phyloP scores from a whole-genome alignment of 495 filamentous ascomycete species.

The Neurospora tetraspora region DNA sequence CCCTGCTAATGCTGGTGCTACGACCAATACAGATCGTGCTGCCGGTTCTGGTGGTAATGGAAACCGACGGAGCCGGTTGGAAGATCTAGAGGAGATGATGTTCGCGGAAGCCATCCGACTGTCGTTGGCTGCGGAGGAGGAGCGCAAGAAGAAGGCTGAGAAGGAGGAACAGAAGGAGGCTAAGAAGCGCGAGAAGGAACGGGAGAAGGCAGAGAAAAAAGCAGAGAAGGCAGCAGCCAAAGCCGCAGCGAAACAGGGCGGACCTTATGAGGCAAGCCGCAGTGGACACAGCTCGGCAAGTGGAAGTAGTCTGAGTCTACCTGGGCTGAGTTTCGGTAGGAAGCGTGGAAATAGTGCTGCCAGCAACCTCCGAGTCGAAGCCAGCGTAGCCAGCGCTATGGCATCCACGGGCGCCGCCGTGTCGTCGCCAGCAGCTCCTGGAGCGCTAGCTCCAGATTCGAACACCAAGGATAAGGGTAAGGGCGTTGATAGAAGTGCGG shows the following conservation, averaged over 20 bases:
- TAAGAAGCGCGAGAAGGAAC: conserved; percentile 70
- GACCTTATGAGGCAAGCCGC: conserved; percentile 31
- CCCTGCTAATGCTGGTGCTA: background rate
- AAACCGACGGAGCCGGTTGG: conserved; percentile 59
- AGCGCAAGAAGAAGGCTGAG: conserved; percentile 69
- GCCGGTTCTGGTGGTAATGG: conserved; percentile 13
- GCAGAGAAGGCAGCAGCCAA: conserved; percentile 73
- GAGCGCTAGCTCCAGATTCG: conserved; percentile 7
- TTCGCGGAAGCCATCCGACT: conserved; percentile 91
- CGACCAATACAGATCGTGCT: background rate
- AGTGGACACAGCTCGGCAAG: conserved; percentile 38
- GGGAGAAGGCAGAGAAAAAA: conserved; percentile 69
- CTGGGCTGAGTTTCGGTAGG: conserved; percentile 35
- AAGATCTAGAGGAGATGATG: conserved; percentile 96
- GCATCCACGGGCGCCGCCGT: conserved; percentile 16
- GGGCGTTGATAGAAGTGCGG: conserved; percentile 50
- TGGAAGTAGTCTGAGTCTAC: conserved; percentile 41
- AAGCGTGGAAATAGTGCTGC: conserved; percentile 45
- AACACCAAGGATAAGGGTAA: conserved; percentile 63
- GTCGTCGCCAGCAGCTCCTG: conserved; percentile 12
- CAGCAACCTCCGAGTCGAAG: conserved; percentile 38
- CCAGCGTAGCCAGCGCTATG: conserved; percentile 25
- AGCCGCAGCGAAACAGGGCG: conserved; percentile 43
- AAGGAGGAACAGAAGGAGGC: conserved; percentile 67
- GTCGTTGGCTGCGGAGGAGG: conserved; percentile 83